Evolutionary conservation across 768 basidiomycete species (phyloP), one percentile per base, ranked within the genome.

Genomic region (Leccinum obscurum): DNA sequence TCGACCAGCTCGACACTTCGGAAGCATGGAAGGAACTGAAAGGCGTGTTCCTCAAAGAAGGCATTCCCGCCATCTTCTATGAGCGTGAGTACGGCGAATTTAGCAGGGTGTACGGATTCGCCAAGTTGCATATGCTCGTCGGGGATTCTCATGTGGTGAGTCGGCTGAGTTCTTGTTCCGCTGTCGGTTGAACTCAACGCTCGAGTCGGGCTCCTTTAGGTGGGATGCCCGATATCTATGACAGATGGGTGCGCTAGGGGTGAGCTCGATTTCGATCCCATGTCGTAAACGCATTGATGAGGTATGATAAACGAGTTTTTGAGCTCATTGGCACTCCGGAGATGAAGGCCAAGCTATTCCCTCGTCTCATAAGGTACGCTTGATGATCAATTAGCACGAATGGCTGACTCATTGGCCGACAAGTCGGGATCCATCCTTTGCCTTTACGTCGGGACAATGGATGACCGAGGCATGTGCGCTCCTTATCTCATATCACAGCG

Each of bases 401-500:
- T 13, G 17, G 4, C 6, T 30, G n/a, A 56, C 28, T 37, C 37
- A 48, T 37, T 9, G 17, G 17, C 44, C 50, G 6, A 55, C 56
- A 89, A 41, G 89, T 67, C 87, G 85, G 6, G 82, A 92, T 67
- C 83, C 88, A 9, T 66, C 75, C 1, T 58, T 71, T 32, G 86
- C 88, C 0, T 92, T 85, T 61, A 89, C 86, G 5, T 83, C 89
- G 10, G 90, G 90, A 0, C 90, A 92, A 72, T 92, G 89, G 89
- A 90, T 90, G 90, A 91, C 90, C 3, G 89, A 91, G 76, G 88
- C 81, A 60, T 4, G 70, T 61, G 6, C 35, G 41, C 26, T 13
- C 9, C 17, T 13, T 15, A 0, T 54, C 13, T 15, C 51, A 50
- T 24, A 22, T 22, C 5, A 15, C 6, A 15, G 6, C 13, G 17